These are phyloP conservation scores for Gigaspora rosea DNA, from an alignment of 192 early-diverging fungal species.

Conservation along the genomic window DNA sequence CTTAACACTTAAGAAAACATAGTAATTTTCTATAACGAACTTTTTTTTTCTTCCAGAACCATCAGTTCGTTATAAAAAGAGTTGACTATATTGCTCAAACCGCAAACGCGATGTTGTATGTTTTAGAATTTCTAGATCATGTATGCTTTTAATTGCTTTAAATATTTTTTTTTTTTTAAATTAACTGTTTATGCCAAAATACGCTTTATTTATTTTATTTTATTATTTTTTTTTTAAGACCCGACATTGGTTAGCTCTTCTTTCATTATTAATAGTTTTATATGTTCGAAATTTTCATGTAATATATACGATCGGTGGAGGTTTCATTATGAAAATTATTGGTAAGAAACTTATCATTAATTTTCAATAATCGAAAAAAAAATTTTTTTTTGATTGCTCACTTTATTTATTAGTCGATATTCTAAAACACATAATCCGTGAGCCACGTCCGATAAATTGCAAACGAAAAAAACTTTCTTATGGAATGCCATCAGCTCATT, in stretches of 20 bases:
- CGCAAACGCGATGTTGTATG: too few relatives aligned
- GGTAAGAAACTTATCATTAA: background rate
- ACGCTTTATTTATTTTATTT: background rate
- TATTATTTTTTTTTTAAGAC: slow-evolving; percentile 10
- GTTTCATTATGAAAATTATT: background rate
- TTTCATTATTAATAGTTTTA: background rate
- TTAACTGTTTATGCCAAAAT: background rate
- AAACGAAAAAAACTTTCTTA: background rate
- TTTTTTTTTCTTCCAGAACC: too few relatives aligned
- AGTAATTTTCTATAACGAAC: too few relatives aligned
- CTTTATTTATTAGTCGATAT: slow-evolving; percentile 2
- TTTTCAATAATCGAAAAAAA: background rate
- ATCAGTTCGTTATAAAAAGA: too few relatives aligned
- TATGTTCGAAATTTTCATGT: slow-evolving; percentile 16
- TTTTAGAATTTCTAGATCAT: too few relatives aligned
- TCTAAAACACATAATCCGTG: slow-evolving; percentile 20
- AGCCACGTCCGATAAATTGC: slow-evolving; percentile 14
- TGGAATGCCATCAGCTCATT: slow-evolving; percentile 34
- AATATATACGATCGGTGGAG: slow-evolving; percentile 12
- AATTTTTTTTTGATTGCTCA: background rate
- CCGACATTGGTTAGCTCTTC: background rate
- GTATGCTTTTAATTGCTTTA: too few relatives aligned
- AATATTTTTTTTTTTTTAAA: too few relatives aligned
- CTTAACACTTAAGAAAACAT: too few relatives aligned
- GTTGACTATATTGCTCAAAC: too few relatives aligned